Evolutionary conservation across 1,139 yeast species (phyloP), one percentile per base, ranked within the genome.

Genomic region (Candida albicans): DNA sequence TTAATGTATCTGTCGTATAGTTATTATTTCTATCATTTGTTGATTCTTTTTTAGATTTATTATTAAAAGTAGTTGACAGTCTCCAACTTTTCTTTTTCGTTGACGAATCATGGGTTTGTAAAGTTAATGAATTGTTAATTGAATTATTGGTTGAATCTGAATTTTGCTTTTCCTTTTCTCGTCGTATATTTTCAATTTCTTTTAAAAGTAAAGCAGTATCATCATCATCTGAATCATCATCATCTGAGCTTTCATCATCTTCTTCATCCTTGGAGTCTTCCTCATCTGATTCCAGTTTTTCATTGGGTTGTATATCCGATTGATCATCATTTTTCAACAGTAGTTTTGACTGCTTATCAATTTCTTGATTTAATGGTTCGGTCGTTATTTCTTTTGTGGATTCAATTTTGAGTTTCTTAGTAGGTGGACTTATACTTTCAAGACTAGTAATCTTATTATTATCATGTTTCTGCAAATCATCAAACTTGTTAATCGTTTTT

Each of bases 1-100:
- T 70, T 18, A 85, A 61, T 47, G 87, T 69, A 54, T 87, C 87
- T 48, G 85, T 87, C 15, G 86, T 75, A 55, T 75, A 83, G 22
- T 52, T 44, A 5, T 42, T 13, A n/a, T 55, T 50, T 9, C 52
- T 44, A n/a, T 47, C 45, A 2, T 45, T 31, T 28, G 55, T 51
- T 6, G 48, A 41, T 30, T 58, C 53, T 10, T 22, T 30, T n/a
- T 51, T 50, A 25, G 56, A 51, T 37, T 68, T 66, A 40, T 68
- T 68, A 48, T 68, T 70, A 57, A 71, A 68, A 0, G 75, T 65
- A 1, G 83, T 72, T 30, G 73, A 75, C 10, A 69, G 75, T 53
- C 90, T 68, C 90, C 91, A 79, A 41, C 73, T 65, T 45, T 72
- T 70, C 53, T 71, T 73, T 54, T 44, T 58, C 47, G 48, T 37